Evolutionary conservation across 805 yeast species (phyloP), one percentile per base, ranked within the genome.

Genomic region (Komagataella pastoris): DNA sequence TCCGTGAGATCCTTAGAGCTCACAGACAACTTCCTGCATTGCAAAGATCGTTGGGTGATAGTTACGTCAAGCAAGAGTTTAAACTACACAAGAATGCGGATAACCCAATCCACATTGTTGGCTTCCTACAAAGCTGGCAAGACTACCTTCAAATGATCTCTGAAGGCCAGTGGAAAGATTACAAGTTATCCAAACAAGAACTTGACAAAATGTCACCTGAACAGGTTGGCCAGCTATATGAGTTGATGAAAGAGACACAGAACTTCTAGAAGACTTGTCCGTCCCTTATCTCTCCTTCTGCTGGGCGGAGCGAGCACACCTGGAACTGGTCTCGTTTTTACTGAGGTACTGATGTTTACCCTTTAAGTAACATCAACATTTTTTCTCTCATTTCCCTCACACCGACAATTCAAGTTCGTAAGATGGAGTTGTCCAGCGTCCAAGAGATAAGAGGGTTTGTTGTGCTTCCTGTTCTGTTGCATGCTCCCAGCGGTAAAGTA

Each of bases 51-150:
- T 72, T 93, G 19, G 99, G 99, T 3, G 97, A 93, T 65, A 75
- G 80, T 57, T 93, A 93, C 64, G 96, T 91, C 50, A 85, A 81
- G 62, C 78, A 83, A 43, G 99, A 93, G 68, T 93, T 93, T 71
- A 80, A 81, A 59, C 83, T 90, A 6, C 99, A 93, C 67, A 77
- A 81, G 54, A 66, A 71, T 49, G 76, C 84, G 6, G 96, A 88
- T 57, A 89, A 93, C 64, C 98, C 99, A 3, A 73, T 88, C 21
- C 95, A 91, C 61, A 88, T 93, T 40, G 89, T 93, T 8, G 99
- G 97, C 8, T 93, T 93, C 59, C 72, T 93, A 55, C 80, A 95
- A 1, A 83, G 88, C 54, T 93, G 99, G 99, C 99, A 93, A 65
- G 91, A 84, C 55, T 86, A 86, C 59, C 71, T 85, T 54, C 69